Conservation (phyloP, 2,329 filamentous ascomycete species). For the Exophiala calicioides region DNA sequence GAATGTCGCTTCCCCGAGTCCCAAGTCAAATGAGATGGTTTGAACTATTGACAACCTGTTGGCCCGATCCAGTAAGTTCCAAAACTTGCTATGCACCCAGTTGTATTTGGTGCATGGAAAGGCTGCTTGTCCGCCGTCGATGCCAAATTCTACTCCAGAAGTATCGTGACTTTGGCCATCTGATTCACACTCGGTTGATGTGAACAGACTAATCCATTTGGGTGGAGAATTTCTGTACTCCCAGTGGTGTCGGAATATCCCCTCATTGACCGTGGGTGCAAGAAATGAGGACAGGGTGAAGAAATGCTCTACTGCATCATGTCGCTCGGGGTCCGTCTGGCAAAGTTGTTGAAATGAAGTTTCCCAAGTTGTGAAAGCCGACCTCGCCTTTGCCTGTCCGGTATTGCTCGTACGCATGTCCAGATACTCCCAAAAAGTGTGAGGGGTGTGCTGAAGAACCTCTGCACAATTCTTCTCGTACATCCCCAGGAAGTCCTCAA, state of each 20-base stretch:
- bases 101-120: too few species aligned
- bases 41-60: background rate
- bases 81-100: background rate
- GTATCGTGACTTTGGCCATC: too few species aligned
- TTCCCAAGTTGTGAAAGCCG: slow-evolving; percentile 5
- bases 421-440: background rate
- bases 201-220: slow-evolving; percentile 1
- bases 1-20: background rate
- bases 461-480: background rate
- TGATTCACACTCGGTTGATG: slow-evolving; percentile 2
- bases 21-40: background rate
- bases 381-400: background rate
- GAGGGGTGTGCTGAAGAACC: background rate
- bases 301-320: slow-evolving; percentile 33
- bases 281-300: background rate
- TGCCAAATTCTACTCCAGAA: too few species aligned
- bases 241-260: background rate
- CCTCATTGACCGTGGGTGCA: background rate
- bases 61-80: background rate
- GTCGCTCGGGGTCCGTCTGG: slow-evolving; percentile 26
- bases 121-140: too few species aligned
- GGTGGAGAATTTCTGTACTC: background rate
- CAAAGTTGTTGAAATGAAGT: slow-evolving; percentile 23
- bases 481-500: background rate
- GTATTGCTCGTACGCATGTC: background rate